Evolutionary conservation across 75 land plant genomes (phyloP).

Genomic region (Ceratopteris richardii): DNA sequence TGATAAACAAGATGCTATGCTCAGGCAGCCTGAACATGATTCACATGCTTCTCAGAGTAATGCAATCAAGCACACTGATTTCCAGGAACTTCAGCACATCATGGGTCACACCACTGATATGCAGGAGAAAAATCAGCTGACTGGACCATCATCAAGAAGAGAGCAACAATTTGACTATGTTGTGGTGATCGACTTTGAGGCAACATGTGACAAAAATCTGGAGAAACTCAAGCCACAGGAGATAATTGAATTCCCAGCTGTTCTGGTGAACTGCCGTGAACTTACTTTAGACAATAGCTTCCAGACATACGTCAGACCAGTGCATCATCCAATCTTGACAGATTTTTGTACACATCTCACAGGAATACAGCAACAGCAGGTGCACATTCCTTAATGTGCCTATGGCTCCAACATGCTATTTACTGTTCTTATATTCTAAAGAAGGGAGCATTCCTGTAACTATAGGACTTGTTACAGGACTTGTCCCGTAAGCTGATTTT

Average conservation of each 20-base stretch:
- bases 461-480: too few relatives aligned
- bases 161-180: constrained; percentile 82
- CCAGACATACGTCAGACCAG: constrained; percentile 71
- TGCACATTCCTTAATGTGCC: too few relatives aligned
- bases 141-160: constrained; percentile 10
- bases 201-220: constrained; percentile 70
- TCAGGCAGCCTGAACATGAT: neutral
- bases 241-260: constrained; percentile 91
- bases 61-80: neutral
- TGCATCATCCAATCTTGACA: constrained; percentile 49
- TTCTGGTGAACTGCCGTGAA: constrained; percentile 50
- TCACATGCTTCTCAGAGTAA: neutral
- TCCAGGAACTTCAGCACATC: neutral
- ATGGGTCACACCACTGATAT: neutral
- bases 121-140: neutral
- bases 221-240: constrained; percentile 61
- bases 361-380: constrained; percentile 77
- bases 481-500: too few relatives aligned
- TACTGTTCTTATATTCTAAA: neutral
- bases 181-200: constrained; percentile 96
- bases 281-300: constrained; percentile 59
- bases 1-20: neutral
- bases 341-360: constrained; percentile 79
- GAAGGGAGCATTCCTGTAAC: neutral
- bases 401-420: neutral